Evolutionary conservation across 495 filamentous ascomycete genomes (phyloP), one percentile per base, ranked within the genome.

Genomic region (Chaetomium tenue): DNA sequence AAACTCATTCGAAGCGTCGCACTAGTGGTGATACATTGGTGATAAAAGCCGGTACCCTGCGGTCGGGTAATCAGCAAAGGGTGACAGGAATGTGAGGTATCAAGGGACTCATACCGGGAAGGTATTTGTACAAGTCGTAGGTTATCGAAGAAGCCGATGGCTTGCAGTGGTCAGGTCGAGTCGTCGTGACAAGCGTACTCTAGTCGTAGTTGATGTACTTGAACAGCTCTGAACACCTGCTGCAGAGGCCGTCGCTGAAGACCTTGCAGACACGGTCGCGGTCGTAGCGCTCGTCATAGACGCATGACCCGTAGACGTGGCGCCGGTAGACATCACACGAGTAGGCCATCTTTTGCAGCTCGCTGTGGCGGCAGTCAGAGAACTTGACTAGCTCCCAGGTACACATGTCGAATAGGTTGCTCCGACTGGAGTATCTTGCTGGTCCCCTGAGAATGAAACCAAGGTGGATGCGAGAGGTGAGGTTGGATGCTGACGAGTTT

Each of bases 291-390:
- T 39, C 20, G 48, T 46, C 16, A 23, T 55, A 62, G 0, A 18
- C 25, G 50, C 63, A 65, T 9, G 28, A 8, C 12, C 63, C 63
- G 48, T 65, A 62, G 7, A 37, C 47, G 12, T 56, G 58, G 42
- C 63, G 50, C 25, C 48, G 46, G 16, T 62, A 48, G 3, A 37
- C 13, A 6, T 44, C 40, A 23, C 63, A 65, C 16, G 63, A 65
- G 58, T 65, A 65, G 11, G 30, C 9, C 63, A 62, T 56, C 50
- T 39, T 47, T 13, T 23, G 30, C 23, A 23, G n/a, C n/a, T 50
- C 8, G 46, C n/a, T 50, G 46, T 50, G 26, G 12, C 8, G 11
- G 0, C 28, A 23, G 50, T 59, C 61, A 11, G 6, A 33, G 33
- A 39, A 65, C 12, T 15, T 37, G 58, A 55, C 25, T 5, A 48